Percentiles rank a stretch among this genome's conserved stretches.
phyloP scores from a whole-genome alignment of 2,329 filamentous ascomycete species.

The Chaetomium globosum region DNA sequence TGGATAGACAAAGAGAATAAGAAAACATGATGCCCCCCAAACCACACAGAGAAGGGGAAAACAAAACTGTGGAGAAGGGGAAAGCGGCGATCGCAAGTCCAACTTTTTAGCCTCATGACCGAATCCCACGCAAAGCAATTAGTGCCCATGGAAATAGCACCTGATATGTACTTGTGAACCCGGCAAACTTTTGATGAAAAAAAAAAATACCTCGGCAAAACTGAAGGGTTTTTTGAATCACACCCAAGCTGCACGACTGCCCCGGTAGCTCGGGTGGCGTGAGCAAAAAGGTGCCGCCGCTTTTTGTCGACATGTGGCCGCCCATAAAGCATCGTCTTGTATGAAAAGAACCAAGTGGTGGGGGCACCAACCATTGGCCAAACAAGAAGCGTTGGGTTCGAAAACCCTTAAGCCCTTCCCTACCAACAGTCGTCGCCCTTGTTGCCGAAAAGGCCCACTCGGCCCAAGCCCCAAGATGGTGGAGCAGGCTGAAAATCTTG shows the following conservation, averaged over 20 bases:
- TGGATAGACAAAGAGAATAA: constrained; percentile 33
- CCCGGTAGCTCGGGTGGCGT: constrained; percentile 20
- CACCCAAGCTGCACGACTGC: constrained; percentile 17
- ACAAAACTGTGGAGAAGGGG: constrained; percentile 18
- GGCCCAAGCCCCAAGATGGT: background rate
- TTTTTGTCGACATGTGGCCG: background rate
- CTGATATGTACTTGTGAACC: constrained; percentile 34
- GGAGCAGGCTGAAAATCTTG: constrained; percentile 1
- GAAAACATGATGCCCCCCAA: constrained; percentile 16
- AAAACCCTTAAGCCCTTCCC: background rate
- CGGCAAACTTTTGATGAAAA: constrained; percentile 31
- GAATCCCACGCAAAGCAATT: constrained; percentile 27
- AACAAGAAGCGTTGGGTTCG: background rate
- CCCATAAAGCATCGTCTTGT: background rate
- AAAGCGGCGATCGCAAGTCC: constrained; percentile 23
- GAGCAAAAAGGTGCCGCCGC: background rate
- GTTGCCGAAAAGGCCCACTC: background rate
- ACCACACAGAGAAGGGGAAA: constrained; percentile 26
- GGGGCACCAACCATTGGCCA: background rate
- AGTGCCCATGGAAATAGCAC: constrained; percentile 31
- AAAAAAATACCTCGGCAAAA: constrained; percentile 24
- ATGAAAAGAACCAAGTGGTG: background rate
- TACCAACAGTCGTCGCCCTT: background rate
- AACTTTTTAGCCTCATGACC: constrained; percentile 33
- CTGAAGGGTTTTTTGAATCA: constrained; percentile 27